phyloP scores from a whole-genome alignment of 2,329 filamentous ascomycete species.

The Calonectria crousiana region DNA sequence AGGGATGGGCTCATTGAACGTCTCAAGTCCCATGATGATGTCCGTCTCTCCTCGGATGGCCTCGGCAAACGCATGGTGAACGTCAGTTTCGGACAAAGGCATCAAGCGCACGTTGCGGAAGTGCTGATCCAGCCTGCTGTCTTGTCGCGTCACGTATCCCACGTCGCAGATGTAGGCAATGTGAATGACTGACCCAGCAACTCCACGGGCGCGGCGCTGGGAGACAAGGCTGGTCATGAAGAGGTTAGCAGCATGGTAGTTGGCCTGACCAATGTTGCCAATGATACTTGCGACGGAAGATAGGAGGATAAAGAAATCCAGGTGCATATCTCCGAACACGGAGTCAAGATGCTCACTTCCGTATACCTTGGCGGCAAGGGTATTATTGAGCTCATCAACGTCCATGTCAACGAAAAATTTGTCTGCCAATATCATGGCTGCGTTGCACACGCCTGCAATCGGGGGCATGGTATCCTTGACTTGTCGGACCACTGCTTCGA shows the following conservation, averaged over 20 bases:
- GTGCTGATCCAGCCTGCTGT: constrained; percentile 22
- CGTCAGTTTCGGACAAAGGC: constrained; percentile 45
- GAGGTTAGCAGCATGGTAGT: constrained; percentile 58
- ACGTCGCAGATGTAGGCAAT: constrained; percentile 53
- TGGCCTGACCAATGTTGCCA: constrained; percentile 53
- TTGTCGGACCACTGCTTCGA: constrained; percentile 19
- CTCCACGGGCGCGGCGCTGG: constrained; percentile 51
- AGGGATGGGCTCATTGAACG: constrained; percentile 15
- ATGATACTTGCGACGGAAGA: constrained; percentile 45
- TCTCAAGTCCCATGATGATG: constrained; percentile 33
- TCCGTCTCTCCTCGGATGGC: constrained; percentile 39
- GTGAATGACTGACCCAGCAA: constrained; percentile 53
- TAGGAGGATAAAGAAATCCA: constrained; percentile 53
- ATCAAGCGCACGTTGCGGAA: constrained; percentile 25
- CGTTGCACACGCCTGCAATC: constrained; percentile 52
- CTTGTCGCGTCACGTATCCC: constrained; percentile 51
- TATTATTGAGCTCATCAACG: constrained; percentile 33
- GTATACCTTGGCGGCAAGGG: constrained; percentile 49
- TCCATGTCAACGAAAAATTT: constrained; percentile 38
- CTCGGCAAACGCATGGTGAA: constrained; percentile 47
- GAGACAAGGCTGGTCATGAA: constrained; percentile 54
- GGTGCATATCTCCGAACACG: constrained; percentile 40
- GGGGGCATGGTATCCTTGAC: constrained; percentile 48
- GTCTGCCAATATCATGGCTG: constrained; percentile 52
- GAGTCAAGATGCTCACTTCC: constrained; percentile 48